A percentile compares a stretch with the other conserved stretches of the same genome.
phyloP scores from a whole-genome alignment of 2,329 filamentous ascomycete genomes.

The Xylariaceae sp. region DNA sequence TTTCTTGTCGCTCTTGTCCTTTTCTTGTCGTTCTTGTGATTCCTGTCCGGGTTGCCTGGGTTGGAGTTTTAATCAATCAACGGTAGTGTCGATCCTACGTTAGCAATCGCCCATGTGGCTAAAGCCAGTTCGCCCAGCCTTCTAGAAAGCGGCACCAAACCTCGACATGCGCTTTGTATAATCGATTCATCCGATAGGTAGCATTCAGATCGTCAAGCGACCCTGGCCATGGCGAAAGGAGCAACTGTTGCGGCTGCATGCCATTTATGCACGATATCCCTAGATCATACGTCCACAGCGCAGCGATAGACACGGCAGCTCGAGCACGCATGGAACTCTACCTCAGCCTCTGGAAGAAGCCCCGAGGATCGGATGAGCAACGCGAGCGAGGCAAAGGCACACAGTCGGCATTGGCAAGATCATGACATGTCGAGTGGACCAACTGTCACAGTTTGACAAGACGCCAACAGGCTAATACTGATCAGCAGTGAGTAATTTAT shows the following conservation, averaged over 20 bases:
- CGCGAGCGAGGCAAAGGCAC: slow-evolving; percentile 10
- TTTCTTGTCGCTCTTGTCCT: slow-evolving; percentile 1
- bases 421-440: slow-evolving; percentile 1
- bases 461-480: slow-evolving; percentile 18
- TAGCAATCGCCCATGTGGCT: not conserved
- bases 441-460: slow-evolving; percentile 11
- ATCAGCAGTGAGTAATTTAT: slow-evolving; percentile 10
- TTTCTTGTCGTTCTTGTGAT: not conserved
- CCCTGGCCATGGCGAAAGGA: not conserved
- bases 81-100: slow-evolving; percentile 1
- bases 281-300: not conserved
- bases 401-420: not conserved
- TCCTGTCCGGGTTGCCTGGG: not conserved
- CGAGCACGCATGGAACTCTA: not conserved
- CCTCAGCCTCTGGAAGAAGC: not conserved
- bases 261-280: not conserved
- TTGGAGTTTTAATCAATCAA: slow-evolving; percentile 1
- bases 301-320: slow-evolving; percentile 1
- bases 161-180: not conserved
- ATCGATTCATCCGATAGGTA: not conserved
- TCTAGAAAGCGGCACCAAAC: slow-evolving; percentile 2
- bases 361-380: slow-evolving; percentile 2
- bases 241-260: not conserved
- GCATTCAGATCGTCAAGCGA: slow-evolving; percentile 1
- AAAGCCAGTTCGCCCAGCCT: not conserved